These are phyloP conservation scores for Thermoascus crustaceus DNA, from an alignment of 2,329 filamentous ascomycete genomes.

Conservation along the genomic window DNA sequence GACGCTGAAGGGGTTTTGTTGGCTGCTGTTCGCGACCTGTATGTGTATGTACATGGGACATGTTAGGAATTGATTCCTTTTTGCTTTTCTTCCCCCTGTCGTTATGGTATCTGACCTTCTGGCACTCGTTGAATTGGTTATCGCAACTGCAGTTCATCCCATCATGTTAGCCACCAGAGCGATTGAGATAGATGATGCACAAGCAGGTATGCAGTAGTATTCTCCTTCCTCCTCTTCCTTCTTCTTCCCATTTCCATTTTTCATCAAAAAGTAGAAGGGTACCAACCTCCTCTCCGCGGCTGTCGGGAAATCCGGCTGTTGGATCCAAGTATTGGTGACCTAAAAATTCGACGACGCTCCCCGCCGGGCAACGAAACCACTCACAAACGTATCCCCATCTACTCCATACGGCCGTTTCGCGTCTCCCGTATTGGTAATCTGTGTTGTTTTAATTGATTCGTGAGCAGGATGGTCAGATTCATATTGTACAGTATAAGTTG, in stretches of 20 bases:
- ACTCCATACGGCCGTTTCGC: constrained; percentile 15
- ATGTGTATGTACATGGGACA: too few relatives aligned
- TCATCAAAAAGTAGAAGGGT: not conserved
- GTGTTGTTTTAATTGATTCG: not conserved
- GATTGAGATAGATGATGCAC: too few relatives aligned
- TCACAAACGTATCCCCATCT: constrained; percentile 17
- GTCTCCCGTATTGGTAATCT: constrained; percentile 13
- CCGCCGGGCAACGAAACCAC: not conserved
- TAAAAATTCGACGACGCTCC: not conserved
- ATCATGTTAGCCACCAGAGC: not conserved
- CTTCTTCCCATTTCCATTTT: too few relatives aligned
- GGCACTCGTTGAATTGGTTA: constrained; percentile 16
- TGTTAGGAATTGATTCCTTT: too few relatives aligned
- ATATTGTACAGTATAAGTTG: not conserved
- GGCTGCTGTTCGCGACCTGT: constrained; percentile 11
- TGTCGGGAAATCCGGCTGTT: constrained; percentile 12
- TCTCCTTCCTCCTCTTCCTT: too few relatives aligned
- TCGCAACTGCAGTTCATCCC: constrained; percentile 13
- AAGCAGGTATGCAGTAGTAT: too few relatives aligned
- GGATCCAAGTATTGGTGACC: not conserved
- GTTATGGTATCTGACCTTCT: constrained; percentile 9
- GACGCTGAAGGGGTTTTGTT: constrained; percentile 7
- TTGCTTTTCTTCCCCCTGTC: too few relatives aligned
- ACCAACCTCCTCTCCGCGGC: constrained; percentile 15
- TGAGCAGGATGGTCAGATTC: not conserved